These are phyloP conservation scores for Pythium periplocum DNA, from an alignment of 352 stramenopile genomes.

Conservation along the genomic window DNA sequence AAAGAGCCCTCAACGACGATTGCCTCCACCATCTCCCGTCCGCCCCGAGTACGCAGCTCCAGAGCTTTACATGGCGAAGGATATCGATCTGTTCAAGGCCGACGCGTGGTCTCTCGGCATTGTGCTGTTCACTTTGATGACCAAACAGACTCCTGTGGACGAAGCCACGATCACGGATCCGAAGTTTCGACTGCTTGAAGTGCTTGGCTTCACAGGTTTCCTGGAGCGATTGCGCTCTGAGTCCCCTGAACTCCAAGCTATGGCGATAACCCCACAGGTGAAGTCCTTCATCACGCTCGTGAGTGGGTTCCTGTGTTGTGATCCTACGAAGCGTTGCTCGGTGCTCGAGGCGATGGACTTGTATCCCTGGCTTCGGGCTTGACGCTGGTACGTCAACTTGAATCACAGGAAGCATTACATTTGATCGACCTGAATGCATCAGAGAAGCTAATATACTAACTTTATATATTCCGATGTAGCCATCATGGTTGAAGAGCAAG, in stretches of 20 bases:
- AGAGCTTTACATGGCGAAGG: conserved; percentile 13
- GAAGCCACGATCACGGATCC: conserved; percentile 9
- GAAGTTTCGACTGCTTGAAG: conserved; percentile 14
- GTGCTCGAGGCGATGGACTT: conserved; percentile 4
- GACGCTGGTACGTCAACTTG: neutral
- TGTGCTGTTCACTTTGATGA: conserved; percentile 21
- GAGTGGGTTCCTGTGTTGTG: conserved; percentile 7
- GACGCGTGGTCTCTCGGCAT: conserved; percentile 27
- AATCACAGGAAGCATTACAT: neutral
- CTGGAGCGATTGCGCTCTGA: conserved; percentile 12
- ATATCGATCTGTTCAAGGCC: conserved; percentile 18
- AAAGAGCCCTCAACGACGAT: neutral
- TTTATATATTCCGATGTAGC: too few relatives aligned
- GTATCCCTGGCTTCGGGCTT: conserved; percentile 8
- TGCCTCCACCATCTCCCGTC: conserved; percentile 1
- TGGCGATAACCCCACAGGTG: conserved; percentile 1
- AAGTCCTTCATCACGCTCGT: conserved; percentile 8
- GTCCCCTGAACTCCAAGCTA: neutral
- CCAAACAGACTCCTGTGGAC: conserved; percentile 6
- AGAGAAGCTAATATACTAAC: neutral
- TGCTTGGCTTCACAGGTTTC: conserved; percentile 13
- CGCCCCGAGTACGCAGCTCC: conserved; percentile 12
- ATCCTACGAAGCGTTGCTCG: conserved; percentile 8
- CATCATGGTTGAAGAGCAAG: too few relatives aligned
- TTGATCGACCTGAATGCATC: neutral